Evolutionary conservation across 2,329 filamentous ascomycete species (phyloP), one percentile per base, ranked within the genome.

Genomic region (Colletotrichum shisoi): DNA sequence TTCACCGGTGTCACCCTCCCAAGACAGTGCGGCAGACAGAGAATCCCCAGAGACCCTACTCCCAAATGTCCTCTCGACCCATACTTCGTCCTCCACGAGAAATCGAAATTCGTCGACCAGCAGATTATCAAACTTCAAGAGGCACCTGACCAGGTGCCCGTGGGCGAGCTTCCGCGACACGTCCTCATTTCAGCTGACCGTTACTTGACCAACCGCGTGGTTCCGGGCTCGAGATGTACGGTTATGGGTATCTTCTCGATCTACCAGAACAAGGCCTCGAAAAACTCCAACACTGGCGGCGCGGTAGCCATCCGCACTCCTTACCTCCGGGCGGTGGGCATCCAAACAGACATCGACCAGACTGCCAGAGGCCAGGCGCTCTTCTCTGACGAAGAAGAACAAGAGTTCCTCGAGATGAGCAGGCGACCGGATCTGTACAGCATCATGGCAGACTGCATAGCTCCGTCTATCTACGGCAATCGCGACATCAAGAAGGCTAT

Each of bases 211-310:
- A 99, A 99, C 76, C 88, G 93, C 58, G 95, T 99, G 3, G 94
- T 99, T 3, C 95, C 95, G 6, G 95, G 95, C 37, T 96, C 94
- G 57, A 87, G 94, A 76, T 99, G 95, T 77, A 96, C 93, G 3
- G 86, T 99, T 19, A 98, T 95, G 87, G 95, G 95, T 21, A 93
- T 99, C 40, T 99, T 97, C 81, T 97, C 94, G 37, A 98, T 98
- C 74, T 99, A 97, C 78, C 93, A 97, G 77, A 91, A 90, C 72
- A 98, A 98, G 78, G 91, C 90, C 46, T 90, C 87, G 48, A 96
- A 94, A 78, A 91, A 90, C 72, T 88, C 87, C 4, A 87, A 85
- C 19, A 87, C 85, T 2, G 89, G 89, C 59, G 90, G 90, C 2
- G 95, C 95, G 1, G 94, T 98, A 3, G 95, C 95, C 9, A 97